phyloP scores from a whole-genome alignment of 1,284 basidiomycete genomes.

The Macrocybe sp. region DNA sequence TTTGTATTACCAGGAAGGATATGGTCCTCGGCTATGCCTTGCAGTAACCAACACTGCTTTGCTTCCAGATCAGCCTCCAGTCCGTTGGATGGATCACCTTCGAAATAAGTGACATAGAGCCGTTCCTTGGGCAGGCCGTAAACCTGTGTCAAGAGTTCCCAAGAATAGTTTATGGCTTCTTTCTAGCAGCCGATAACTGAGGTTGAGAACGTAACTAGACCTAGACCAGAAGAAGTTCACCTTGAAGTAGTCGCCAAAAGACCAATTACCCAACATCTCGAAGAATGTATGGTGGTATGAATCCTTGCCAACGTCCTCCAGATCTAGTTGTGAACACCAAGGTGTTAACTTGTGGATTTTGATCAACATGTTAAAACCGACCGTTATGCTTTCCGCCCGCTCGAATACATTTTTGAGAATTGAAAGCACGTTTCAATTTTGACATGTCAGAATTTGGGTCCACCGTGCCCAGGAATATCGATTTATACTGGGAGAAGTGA shows the following conservation, averaged over 20 bases:
- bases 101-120: conserved; percentile 97
- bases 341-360: background rate
- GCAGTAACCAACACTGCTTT: conserved; percentile 80
- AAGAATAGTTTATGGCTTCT: conserved; percentile 91
- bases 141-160: conserved; percentile 89
- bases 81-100: conserved; percentile 86
- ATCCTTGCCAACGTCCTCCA: conserved; percentile 98
- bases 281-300: conserved; percentile 98
- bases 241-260: conserved; percentile 99
- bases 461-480: conserved; percentile 94
- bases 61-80: conserved; percentile 89
- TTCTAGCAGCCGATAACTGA: conserved; percentile 43
- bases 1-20: conserved; percentile 93
- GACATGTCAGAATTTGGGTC: conserved; percentile 89
- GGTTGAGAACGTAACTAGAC: conserved; percentile 1
- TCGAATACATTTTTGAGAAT: conserved; percentile 95
- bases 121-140: conserved; percentile 88
- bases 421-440: conserved; percentile 90
- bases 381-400: conserved; percentile 99
- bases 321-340: conserved; percentile 45
- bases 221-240: conserved; percentile 29
- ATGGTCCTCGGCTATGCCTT: conserved; percentile 86
- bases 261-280: conserved; percentile 99
- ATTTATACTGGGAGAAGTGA: conserved; percentile 69
- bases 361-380: background rate